These are phyloP conservation scores for Lathyrus aphaca DNA, from an alignment of 306 rosid species.

Conservation along the genomic window DNA sequence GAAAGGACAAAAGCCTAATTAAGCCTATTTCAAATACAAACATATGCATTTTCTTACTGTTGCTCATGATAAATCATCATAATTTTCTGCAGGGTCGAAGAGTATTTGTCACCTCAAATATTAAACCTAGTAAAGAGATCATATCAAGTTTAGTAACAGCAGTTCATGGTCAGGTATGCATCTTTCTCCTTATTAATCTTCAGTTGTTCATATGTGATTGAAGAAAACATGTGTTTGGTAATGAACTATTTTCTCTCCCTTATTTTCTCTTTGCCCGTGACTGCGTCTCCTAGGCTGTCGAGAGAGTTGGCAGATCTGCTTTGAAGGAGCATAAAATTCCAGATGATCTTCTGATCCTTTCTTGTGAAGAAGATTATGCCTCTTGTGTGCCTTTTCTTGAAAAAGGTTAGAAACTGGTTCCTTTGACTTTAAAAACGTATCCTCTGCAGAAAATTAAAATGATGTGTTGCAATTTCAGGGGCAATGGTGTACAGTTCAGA, in stretches of 20 bases:
- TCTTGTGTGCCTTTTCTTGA: constrained; percentile 76
- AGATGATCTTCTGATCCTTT: constrained; percentile 77
- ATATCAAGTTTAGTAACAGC: constrained; percentile 72
- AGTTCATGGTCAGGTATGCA: constrained; percentile 77
- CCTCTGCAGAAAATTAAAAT: constrained; percentile 25
- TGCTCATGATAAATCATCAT: constrained; percentile 29
- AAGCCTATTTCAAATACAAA: constrained; percentile 11
- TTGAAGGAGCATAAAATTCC: constrained; percentile 58
- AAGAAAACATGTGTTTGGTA: constrained; percentile 16
- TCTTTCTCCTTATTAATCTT: constrained; percentile 27
- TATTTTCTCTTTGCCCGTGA: constrained; percentile 13
- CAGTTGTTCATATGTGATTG: constrained; percentile 7
- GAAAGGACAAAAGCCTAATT: constrained; percentile 7
- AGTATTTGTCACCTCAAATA: constrained; percentile 80
- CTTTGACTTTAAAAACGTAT: constrained; percentile 11
- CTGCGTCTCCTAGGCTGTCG: constrained; percentile 57
- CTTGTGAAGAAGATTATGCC: constrained; percentile 88
- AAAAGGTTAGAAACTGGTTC: constrained; percentile 62
- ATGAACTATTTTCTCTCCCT: constrained; percentile 32
- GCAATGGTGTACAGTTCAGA: constrained; percentile 80
- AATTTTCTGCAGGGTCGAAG: constrained; percentile 67
- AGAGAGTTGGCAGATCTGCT: constrained; percentile 66
- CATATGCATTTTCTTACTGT: constrained; percentile 36
- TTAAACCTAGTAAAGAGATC: constrained; percentile 80
- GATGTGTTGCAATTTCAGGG: constrained; percentile 59